Evolutionary conservation across 768 basidiomycete species (phyloP), one percentile per base, ranked within the genome.

Genomic region (Tylopilus rubrobrunneus): DNA sequence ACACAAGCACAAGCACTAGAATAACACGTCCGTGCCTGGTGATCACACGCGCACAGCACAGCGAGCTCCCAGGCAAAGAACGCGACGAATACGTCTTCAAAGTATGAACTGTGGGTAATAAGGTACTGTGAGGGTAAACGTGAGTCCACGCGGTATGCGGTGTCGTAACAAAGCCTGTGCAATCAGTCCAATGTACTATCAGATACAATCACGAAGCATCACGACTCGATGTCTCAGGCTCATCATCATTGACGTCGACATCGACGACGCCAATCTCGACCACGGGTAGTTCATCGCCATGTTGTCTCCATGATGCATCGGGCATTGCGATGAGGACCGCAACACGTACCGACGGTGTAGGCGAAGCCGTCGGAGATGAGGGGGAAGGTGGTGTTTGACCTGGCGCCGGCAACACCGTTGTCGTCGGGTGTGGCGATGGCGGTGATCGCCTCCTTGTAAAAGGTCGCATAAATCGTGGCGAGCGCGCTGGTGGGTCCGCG

Each of bases 261-360:
- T 66, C 58, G 5, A 59, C 59, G 5, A 72, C 25, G 4, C 73
- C 73, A 10, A 74, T 57, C 58, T 74, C 73, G 5, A 74, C 45
- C 31, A 66, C 59, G 5, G 73, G 73, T 12, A 65, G 63, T n/a
- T 63, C 66, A 31, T 67, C 70, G 14, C 34, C 15, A 15, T 49
- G 10, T 10, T 50, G 56, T 19, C 49, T 53, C 42, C 23, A 57
- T 15, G 56, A 34, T 10, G 28, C 12, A 25, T 28, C 33, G 19
- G 77, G 77, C 78, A 78, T 77, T 5, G 78, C 76, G 39, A 78
- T 73, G 31, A 78, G 64, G 17, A 78, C 75, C 0, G 74, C 71
- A 29, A 78, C 68, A 34, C 67, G 68, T 25, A 78, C 64, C 42
- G 62, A 51, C 33, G 69, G 57, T 45, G 63, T 48, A 27, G 55